phyloP scores from a whole-genome alignment of 495 filamentous ascomycete genomes.

The Penicillium steckii region DNA sequence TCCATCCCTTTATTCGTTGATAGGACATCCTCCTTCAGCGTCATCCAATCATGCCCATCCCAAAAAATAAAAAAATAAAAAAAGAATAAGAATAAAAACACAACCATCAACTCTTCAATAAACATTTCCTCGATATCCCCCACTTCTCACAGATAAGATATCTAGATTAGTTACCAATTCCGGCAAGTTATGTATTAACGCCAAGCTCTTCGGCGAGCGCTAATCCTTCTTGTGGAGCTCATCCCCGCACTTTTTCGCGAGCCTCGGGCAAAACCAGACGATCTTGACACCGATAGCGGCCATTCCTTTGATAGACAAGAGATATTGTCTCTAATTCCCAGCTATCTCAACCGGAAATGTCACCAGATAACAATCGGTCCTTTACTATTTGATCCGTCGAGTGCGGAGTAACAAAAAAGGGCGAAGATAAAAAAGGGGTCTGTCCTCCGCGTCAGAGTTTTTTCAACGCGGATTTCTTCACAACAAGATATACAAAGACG shows the following conservation, averaged over 20 bases:
- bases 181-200: slow-evolving; percentile 5
- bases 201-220: slow-evolving; percentile 1
- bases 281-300: background rate
- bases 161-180: slow-evolving; percentile 5
- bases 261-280: background rate
- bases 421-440: too few species aligned
- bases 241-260: slow-evolving; percentile 5
- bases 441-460: too few species aligned
- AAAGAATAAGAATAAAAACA: too few species aligned
- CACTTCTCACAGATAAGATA: background rate
- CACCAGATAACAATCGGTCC: too few species aligned
- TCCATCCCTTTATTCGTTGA: too few species aligned
- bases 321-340: too few species aligned
- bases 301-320: background rate
- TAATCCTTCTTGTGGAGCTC: background rate
- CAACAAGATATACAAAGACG: background rate
- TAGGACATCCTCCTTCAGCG: too few species aligned
- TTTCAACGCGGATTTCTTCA: background rate
- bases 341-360: too few species aligned
- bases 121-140: background rate
- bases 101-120: background rate
- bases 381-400: too few species aligned
- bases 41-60: too few species aligned
- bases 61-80: too few species aligned
- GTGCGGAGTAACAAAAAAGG: too few species aligned